A percentile compares a stretch with the other conserved stretches of the same genome.
Conservation (phyloP, 768 basidiomycete genomes). For the Lactifluus piperatus region DNA sequence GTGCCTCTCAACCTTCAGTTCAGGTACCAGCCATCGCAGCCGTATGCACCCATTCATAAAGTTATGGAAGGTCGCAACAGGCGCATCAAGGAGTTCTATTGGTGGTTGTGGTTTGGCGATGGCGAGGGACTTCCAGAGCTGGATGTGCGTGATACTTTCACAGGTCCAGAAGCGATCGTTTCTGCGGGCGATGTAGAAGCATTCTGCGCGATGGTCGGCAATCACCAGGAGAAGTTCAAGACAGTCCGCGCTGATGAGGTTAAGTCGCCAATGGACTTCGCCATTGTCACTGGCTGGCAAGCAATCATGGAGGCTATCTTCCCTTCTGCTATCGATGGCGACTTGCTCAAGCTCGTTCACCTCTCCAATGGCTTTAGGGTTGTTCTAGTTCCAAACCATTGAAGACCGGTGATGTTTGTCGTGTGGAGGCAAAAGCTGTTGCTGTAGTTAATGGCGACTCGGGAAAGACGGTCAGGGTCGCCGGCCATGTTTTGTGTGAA, state of each 20-base stretch:
- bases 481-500: too few species aligned
- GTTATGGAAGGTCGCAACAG: slow-evolving; percentile 72
- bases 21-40: slow-evolving; percentile 78
- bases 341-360: slow-evolving; percentile 92
- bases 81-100: slow-evolving; percentile 96
- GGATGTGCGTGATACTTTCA: slow-evolving; percentile 72
- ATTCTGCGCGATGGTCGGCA: slow-evolving; percentile 91
- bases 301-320: slow-evolving; percentile 99
- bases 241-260: slow-evolving; percentile 55
- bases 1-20: slow-evolving; percentile 80
- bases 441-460: too few species aligned
- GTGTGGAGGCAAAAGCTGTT: too few species aligned
- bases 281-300: slow-evolving; percentile 98
- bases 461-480: too few species aligned
- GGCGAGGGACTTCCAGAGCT: slow-evolving; percentile 66
- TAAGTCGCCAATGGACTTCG: slow-evolving; percentile 95
- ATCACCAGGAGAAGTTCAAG: slow-evolving; percentile 88
- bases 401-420: too few species aligned
- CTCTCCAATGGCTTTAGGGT: too few species aligned
- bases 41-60: slow-evolving; percentile 90
- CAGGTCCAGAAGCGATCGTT: slow-evolving; percentile 82
- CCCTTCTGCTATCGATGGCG: slow-evolving; percentile 85
- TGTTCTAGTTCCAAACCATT: too few species aligned
- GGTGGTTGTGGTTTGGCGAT: slow-evolving; percentile 97
- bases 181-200: slow-evolving; percentile 70